Evolutionary conservation across 495 filamentous ascomycete genomes (phyloP).

Genomic region (Penicillium ochrochloron): DNA sequence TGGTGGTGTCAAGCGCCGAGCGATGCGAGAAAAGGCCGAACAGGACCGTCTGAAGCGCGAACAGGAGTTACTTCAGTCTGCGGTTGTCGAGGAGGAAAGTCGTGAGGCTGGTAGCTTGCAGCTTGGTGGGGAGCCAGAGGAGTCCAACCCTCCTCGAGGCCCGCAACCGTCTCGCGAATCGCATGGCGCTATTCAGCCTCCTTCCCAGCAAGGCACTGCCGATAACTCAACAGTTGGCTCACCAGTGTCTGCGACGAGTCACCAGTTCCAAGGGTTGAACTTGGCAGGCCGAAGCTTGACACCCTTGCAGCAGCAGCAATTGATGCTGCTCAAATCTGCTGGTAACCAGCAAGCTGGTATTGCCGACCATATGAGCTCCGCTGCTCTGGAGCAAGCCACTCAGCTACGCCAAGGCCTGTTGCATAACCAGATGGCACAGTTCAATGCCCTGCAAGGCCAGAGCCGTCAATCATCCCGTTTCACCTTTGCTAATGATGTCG

Average conservation of each 20-base stretch:
- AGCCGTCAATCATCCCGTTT: constrained; percentile 86
- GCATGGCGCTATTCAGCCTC: constrained; percentile 69
- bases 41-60: constrained; percentile 66
- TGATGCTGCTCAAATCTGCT: constrained; percentile 67
- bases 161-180: constrained; percentile 50
- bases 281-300: constrained; percentile 74
- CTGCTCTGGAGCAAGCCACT: constrained; percentile 45
- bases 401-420: constrained; percentile 57
- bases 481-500: constrained; percentile 80
- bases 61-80: constrained; percentile 59
- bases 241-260: constrained; percentile 52
- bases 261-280: constrained; percentile 59
- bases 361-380: constrained; percentile 53
- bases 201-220: constrained; percentile 67
- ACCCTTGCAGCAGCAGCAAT: constrained; percentile 77
- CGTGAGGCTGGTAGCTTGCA: constrained; percentile 85
- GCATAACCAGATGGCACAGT: constrained; percentile 60
- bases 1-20: constrained; percentile 75
- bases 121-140: constrained; percentile 89
- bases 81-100: constrained; percentile 57
- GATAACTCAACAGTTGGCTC: constrained; percentile 50
- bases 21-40: constrained; percentile 67
- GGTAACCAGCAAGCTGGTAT: constrained; percentile 58
- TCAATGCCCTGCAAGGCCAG: constrained; percentile 69
- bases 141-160: constrained; percentile 55